Percentiles rank a stretch among this genome's conserved stretches.
Conservation (phyloP, 2,329 filamentous ascomycete genomes). For the Diplodia corticola region DNA sequence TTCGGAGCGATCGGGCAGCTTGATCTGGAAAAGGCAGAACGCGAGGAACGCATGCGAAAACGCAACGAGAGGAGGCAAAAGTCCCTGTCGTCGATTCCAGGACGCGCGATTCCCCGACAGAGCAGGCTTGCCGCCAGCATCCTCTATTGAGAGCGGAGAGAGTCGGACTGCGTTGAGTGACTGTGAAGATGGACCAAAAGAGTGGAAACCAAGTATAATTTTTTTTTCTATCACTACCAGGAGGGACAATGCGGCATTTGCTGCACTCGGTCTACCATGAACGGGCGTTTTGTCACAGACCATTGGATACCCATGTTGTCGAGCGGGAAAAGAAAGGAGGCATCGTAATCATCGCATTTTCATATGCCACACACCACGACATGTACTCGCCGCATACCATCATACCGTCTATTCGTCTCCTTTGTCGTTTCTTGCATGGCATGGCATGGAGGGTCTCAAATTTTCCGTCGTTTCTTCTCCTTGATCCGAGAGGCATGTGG, state of each 20-base stretch:
- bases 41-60: conserved; percentile 9
- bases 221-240: not conserved
- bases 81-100: not conserved
- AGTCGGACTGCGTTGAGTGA: not conserved
- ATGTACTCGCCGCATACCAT: conserved; percentile 11
- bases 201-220: conserved; percentile 20
- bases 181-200: conserved; percentile 16
- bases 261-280: not conserved
- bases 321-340: not conserved
- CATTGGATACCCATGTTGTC: not conserved
- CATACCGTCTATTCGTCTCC: conserved; percentile 8
- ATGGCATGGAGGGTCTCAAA: conserved; percentile 9
- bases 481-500: not conserved
- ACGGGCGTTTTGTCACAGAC: not conserved
- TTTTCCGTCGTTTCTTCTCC: not conserved
- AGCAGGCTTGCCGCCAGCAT: conserved; percentile 14
- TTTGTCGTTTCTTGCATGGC: conserved; percentile 19
- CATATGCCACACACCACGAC: conserved; percentile 6
- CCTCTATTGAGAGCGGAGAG: not conserved
- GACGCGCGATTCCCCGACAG: conserved; percentile 1
- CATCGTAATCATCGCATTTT: conserved; percentile 1
- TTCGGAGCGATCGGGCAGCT: conserved; percentile 17
- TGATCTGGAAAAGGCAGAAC: conserved; percentile 10
- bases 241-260: not conserved
- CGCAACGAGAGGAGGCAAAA: conserved; percentile 10